Evolutionary conservation across 106 monocot genomes (phyloP).

Genomic region (Phalaenopsis aphrodite): DNA sequence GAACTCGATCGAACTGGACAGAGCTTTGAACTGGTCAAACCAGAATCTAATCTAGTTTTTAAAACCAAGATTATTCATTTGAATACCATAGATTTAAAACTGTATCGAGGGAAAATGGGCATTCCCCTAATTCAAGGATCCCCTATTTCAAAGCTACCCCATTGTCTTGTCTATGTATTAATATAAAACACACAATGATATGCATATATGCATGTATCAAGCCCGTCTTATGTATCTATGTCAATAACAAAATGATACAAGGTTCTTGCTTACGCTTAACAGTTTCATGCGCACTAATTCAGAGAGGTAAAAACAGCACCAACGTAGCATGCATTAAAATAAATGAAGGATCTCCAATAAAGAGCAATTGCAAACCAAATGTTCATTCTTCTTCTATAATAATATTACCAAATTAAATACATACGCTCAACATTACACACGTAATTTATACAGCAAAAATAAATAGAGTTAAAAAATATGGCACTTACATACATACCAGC

Average conservation of each 20-base stretch:
- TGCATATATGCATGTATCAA: no score
- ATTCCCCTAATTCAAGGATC: neutral
- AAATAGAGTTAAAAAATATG: neutral
- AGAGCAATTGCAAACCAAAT: neutral
- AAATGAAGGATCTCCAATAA: neutral
- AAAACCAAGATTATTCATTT: neutral
- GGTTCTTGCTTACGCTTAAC: neutral
- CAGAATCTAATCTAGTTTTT: no score
- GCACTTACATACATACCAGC: no score
- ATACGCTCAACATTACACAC: neutral
- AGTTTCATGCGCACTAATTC: neutral
- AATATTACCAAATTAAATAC: neutral
- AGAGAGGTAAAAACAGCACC: neutral
- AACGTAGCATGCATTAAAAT: neutral
- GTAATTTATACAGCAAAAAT: neutral
- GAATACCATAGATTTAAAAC: neutral
- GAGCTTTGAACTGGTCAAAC: no score
- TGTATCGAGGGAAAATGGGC: neutral
- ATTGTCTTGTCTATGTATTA: neutral
- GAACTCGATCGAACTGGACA: no score
- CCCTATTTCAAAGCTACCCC: neutral
- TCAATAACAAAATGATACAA: neutral
- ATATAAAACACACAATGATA: neutral
- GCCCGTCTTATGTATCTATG: neutral
- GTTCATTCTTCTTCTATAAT: neutral